Percentiles rank a stretch among this genome's conserved stretches.
Conservation (phyloP, 208 protist species). For the Herpetomonas tarakana region DNA sequence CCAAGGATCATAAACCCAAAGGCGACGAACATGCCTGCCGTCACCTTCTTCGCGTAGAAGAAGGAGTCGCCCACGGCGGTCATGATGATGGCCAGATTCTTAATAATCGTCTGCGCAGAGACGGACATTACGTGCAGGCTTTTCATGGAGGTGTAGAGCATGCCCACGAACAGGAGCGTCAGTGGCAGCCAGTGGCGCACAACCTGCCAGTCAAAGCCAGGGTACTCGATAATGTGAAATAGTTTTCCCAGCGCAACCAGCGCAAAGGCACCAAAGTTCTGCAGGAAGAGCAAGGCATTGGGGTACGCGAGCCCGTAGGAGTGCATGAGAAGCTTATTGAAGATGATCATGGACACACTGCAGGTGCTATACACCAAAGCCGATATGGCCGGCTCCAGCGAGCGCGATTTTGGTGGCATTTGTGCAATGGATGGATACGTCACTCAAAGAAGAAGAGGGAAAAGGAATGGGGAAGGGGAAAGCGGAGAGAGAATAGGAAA, state of each 20-base stretch:
- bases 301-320: slow-evolving; percentile 65
- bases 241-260: slow-evolving; percentile 53
- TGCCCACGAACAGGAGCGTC: slow-evolving; percentile 74
- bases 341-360: slow-evolving; percentile 83
- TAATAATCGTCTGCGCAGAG: slow-evolving; percentile 81
- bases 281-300: slow-evolving; percentile 63
- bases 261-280: slow-evolving; percentile 60
- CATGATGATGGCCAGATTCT: slow-evolving; percentile 76
- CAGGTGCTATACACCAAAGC: slow-evolving; percentile 63
- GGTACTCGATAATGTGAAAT: slow-evolving; percentile 43
- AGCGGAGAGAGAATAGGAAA: not conserved
- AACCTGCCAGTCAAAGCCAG: slow-evolving; percentile 46
- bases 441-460: not conserved
- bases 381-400: slow-evolving; percentile 28
- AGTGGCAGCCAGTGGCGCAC: slow-evolving; percentile 65
- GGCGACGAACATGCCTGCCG: slow-evolving; percentile 34
- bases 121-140: slow-evolving; percentile 83
- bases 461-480: not conserved
- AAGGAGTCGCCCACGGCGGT: slow-evolving; percentile 77
- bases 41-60: slow-evolving; percentile 61
- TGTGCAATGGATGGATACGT: not conserved
- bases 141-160: slow-evolving; percentile 85
- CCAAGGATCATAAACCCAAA: slow-evolving; percentile 65
- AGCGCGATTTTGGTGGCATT: not conserved
- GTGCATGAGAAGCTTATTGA: slow-evolving; percentile 85